Base-by-base conservation (phyloP, 495 filamentous ascomycete genomes). In the Aspergillus sclerotiicarbonarius region DNA sequence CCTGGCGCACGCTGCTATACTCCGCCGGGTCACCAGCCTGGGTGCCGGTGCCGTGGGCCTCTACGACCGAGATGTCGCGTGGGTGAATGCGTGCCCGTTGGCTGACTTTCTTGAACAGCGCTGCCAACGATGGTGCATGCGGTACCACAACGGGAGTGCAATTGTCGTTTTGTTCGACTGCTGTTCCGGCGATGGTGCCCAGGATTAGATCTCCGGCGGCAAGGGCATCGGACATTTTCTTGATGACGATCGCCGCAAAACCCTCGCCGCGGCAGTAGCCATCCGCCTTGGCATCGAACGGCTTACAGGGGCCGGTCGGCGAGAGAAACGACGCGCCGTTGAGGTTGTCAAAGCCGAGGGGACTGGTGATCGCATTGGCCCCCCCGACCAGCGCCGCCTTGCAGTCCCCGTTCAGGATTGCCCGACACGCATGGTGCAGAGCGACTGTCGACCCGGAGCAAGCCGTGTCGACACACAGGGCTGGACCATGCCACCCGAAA, bases 11-110 rank as follows among this genome's bases (percentile, higher is more conserved):
- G 47, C 71, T 74, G n/a, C 59, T 62, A 49, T 72, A 71, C 65
- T 90, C 89, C 0, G 81, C 84, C 0, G 81, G 82, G 64, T 92
- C 89, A 6, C 89, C 89, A 12, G 84, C 86, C 54, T 84, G 82
- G 0, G 88, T 90, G 0, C 88, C 89, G 4, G 89, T 91, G 7
- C 89, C 89, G 64, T 92, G 89, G 66, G 88, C 88, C 64, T 92
- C 89, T 6, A 92, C 84, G 31, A 90, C 82, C 50, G 82, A 81
- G 39, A 91, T 77, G 51, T 90, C 81, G 5, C 73, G 70, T 1
- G 88, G 83, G 47, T 83, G 76, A 6, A 90, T 73, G 13, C 78
- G 75, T 1, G 87, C 82, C 13, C 82, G 67, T 8, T 77, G 65
- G 3, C 86, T 72, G 6, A 90, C 84, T 6, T 80, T 67, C 1